Percentiles rank a stretch among this genome's conserved stretches.
Evolutionary conservation across 768 basidiomycete genomes (phyloP).

Genomic region (Auriscalpium microsporum): DNA sequence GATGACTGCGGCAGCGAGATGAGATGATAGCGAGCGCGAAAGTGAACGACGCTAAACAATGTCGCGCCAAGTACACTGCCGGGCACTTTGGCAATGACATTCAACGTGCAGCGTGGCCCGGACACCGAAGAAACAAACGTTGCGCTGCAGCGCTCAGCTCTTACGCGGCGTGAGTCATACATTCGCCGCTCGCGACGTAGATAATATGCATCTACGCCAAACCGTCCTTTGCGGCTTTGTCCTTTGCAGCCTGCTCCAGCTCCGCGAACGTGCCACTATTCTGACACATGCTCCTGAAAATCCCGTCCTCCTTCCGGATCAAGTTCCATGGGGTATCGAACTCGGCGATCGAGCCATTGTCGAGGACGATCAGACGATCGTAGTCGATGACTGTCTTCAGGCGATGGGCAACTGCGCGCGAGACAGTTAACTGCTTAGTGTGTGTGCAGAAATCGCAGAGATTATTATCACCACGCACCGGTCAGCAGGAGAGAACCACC

Average conservation of each 20-base stretch:
- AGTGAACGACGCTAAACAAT: no score
- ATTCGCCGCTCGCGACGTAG: no score
- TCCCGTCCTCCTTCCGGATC: constrained; percentile 36
- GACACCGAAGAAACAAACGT: no score
- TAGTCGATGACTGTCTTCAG: constrained; percentile 76
- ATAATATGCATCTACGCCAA: background rate
- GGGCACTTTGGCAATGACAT: no score
- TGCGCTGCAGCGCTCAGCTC: no score
- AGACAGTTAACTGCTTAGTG: constrained; percentile 14
- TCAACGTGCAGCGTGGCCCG: no score
- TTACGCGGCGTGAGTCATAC: no score
- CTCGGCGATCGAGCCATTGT: constrained; percentile 46
- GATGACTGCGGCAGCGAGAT: no score
- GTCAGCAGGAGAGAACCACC: constrained; percentile 33
- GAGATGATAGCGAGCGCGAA: no score
- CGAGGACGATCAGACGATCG: constrained; percentile 71
- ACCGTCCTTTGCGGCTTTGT: constrained; percentile 18
- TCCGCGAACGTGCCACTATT: constrained; percentile 59
- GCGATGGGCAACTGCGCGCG: constrained; percentile 54
- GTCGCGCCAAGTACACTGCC: no score
- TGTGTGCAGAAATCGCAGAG: no score
- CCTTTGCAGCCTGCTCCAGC: constrained; percentile 50
- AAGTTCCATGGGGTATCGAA: constrained; percentile 47
- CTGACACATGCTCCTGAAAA: constrained; percentile 45
- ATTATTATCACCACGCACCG: no score